Evolutionary conservation across 2,329 filamentous ascomycete species (phyloP), one percentile per base, ranked within the genome.

Genomic region (Chaetomiaceae sp.): DNA sequence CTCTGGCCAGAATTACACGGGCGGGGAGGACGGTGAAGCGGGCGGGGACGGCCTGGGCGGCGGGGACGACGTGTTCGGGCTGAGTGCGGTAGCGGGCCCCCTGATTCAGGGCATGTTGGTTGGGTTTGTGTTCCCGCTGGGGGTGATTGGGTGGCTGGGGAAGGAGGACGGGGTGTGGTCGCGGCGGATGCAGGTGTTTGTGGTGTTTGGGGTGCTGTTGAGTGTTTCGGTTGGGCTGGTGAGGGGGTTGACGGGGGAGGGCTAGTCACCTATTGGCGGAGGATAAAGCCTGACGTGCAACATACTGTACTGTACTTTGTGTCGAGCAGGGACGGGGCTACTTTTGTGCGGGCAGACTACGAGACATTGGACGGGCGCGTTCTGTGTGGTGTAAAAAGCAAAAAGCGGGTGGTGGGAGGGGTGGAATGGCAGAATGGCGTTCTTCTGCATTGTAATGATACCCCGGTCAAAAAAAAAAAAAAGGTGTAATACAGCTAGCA

Each of bases 101-200:
- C 82, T 96, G 74, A 77, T 97, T 54, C 88, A 86, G 71, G 94
- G 91, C 4, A 89, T 94, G 69, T 74, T 95, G 54, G 88, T 94
- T 64, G 94, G 94, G 0, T 99, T 97, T 75, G 87, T 99, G 68
- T 97, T 92, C 82, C 94, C 94, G 4, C 70, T 97, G 9, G 92
- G 89, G 0, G 90, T 89, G 63, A 74, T 92, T 52, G 84, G 86
- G 48, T 96, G 91, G 90, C 74, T 95, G 45, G 79, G 92, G 59
- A 78, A 91, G 55, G 89, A 96, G 69, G 88, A 94, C 53, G 90
- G 89, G 1, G 84, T 97, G 55, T 95, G 90, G 82, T 87, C 85
- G 56, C 83, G 87, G 65, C 78, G 91, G 64, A 87, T 90, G 75
- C 85, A 90, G 67, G 81, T 96, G 62, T 92, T 92, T 61, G 89